phyloP scores from a whole-genome alignment of 2,329 filamentous ascomycete genomes.

The Dactylella cylindrospora region DNA sequence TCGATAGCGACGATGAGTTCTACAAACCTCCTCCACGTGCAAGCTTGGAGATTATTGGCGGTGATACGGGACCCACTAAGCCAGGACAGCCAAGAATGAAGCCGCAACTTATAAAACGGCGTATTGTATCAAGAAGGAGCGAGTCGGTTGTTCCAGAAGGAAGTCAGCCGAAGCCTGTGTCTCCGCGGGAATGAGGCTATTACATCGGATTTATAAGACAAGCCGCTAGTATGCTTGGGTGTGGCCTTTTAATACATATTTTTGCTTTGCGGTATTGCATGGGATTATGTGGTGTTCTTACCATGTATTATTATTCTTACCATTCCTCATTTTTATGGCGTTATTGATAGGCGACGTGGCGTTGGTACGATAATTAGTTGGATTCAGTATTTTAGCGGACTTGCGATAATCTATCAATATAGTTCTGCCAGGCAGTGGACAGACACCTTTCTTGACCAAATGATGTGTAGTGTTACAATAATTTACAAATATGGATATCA shows the following conservation, averaged over 20 bases:
- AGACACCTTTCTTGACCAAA: too few species aligned
- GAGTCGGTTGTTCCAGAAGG: slow-evolving; percentile 9
- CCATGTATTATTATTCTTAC: background rate
- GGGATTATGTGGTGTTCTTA: too few species aligned
- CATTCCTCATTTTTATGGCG: background rate
- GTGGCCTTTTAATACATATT: too few species aligned
- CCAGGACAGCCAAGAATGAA: slow-evolving; percentile 19
- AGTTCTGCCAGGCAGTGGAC: too few species aligned
- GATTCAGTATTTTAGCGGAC: too few species aligned
- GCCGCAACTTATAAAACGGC: slow-evolving; percentile 7
- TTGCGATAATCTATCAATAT: too few species aligned
- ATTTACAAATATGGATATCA: too few species aligned
- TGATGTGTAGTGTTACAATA: too few species aligned
- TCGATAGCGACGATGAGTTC: slow-evolving; percentile 15
- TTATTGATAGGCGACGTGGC: too few species aligned
- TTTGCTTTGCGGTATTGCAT: too few species aligned
- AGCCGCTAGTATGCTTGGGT: too few species aligned
- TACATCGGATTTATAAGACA: background rate
- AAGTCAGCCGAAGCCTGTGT: slow-evolving; percentile 7
- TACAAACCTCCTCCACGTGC: slow-evolving; percentile 4
- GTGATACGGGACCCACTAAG: background rate
- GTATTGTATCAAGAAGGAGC: slow-evolving; percentile 4
- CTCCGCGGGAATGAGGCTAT: slow-evolving; percentile 15
- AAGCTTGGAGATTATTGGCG: slow-evolving; percentile 21
- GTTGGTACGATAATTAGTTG: too few species aligned